A percentile compares a stretch with the other conserved stretches of the same genome.
These are phyloP conservation scores for Neoscytalidium dimidiatum DNA, from an alignment of 2,329 filamentous ascomycete species.

Conservation along the genomic window DNA sequence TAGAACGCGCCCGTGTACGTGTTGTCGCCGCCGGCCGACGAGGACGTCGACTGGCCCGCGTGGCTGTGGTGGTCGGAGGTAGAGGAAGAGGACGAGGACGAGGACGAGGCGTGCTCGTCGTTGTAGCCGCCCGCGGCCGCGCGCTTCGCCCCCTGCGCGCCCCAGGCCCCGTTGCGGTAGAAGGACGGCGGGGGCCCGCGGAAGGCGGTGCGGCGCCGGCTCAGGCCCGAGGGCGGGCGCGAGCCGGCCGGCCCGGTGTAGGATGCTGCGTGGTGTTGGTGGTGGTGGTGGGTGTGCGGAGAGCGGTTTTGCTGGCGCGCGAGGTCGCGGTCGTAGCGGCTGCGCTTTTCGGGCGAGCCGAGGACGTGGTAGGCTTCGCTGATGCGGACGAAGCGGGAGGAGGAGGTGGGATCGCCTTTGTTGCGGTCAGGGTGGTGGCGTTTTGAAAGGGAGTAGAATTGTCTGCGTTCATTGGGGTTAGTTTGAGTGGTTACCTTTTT, in stretches of 20 bases:
- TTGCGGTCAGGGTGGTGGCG: conserved; percentile 91
- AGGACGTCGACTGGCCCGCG: conserved; percentile 20
- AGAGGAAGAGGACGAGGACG: too few species aligned
- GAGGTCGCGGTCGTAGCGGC: conserved; percentile 76
- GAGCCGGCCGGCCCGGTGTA: conserved; percentile 69
- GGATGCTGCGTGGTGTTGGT: conserved; percentile 47
- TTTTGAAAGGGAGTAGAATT: conserved; percentile 92
- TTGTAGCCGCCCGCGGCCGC: conserved; percentile 22
- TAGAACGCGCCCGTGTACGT: conserved; percentile 27
- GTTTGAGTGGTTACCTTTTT: background rate
- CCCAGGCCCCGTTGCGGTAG: conserved; percentile 80
- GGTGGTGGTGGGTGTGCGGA: conserved; percentile 28
- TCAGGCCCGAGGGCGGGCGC: conserved; percentile 78
- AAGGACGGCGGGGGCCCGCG: conserved; percentile 87
- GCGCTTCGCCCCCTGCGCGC: conserved; percentile 62
- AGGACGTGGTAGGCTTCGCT: conserved; percentile 82
- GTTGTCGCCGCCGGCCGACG: conserved; percentile 20
- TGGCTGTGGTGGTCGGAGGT: conserved; percentile 22
- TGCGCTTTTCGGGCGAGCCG: conserved; percentile 70
- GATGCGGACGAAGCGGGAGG: conserved; percentile 77
- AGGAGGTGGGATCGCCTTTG: conserved; percentile 70
- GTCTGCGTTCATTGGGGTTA: conserved; percentile 32
- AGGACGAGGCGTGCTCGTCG: background rate
- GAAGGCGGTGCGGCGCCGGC: conserved; percentile 73
- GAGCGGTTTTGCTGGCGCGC: conserved; percentile 42